Evolutionary conservation across 2,329 filamentous ascomycete species (phyloP).

Genomic region (Pseudopyricularia cyperi): DNA sequence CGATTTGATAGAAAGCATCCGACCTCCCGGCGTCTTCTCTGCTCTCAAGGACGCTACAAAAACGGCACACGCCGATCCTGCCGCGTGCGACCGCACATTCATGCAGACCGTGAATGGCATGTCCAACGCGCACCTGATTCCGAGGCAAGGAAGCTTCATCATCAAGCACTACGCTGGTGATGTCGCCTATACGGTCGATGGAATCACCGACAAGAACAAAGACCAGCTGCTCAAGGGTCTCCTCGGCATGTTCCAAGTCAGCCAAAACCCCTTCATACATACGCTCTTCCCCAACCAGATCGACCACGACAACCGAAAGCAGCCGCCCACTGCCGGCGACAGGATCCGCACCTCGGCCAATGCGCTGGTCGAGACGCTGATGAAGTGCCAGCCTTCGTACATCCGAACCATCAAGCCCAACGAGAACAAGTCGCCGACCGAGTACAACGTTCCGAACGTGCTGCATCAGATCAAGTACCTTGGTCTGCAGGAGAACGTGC

Average conservation of each 20-base stretch:
- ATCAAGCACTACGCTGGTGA: constrained; percentile 99
- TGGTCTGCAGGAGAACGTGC: constrained; percentile 97
- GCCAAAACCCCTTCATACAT: constrained; percentile 76
- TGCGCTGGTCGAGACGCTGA: constrained; percentile 83
- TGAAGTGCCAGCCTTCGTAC: constrained; percentile 95
- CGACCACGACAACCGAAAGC: constrained; percentile 88
- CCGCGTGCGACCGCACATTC: constrained; percentile 89
- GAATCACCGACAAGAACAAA: constrained; percentile 99
- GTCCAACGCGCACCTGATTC: constrained; percentile 81
- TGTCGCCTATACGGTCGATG: constrained; percentile 84
- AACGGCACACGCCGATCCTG: constrained; percentile 91
- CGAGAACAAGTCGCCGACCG: constrained; percentile 90
- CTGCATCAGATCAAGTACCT: constrained; percentile 98
- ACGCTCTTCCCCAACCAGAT: constrained; percentile 84
- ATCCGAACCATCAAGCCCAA: constrained; percentile 99
- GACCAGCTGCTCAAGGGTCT: constrained; percentile 92
- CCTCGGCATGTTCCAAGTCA: constrained; percentile 72
- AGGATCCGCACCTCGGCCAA: constrained; percentile 94
- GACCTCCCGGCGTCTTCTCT: constrained; percentile 86
- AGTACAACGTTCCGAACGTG: constrained; percentile 87
- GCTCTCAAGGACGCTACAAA: constrained; percentile 96
- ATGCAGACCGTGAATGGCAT: constrained; percentile 87
- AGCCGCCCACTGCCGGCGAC: constrained; percentile 88
- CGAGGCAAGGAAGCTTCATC: constrained; percentile 89
- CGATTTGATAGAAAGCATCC: constrained; percentile 83